Base-by-base conservation (phyloP, 345 rosid genomes). In the Ceriops decandra region DNA sequence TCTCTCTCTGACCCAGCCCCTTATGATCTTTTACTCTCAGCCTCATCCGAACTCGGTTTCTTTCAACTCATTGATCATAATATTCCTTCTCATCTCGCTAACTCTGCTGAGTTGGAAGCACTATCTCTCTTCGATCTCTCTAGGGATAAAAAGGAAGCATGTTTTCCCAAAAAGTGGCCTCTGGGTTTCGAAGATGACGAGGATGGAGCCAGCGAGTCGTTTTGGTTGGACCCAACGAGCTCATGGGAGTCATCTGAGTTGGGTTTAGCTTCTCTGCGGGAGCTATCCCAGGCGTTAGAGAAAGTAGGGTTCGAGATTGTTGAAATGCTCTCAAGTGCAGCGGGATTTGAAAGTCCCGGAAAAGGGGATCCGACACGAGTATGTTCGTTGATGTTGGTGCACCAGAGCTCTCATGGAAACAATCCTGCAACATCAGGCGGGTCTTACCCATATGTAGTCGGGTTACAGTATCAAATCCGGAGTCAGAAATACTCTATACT, bases 91-190 rank as follows among this genome's bases (percentile, higher is more conserved):
- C 75, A 73, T 49, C 88, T 89, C 69, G 90, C 92, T 59, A 52
- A 53, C 72, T 82, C 90, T 0, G 92, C 92, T 17, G 90, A 89
- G 81, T 66, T 82, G 5, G 87, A 86, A 6, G 65, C 88, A 2
- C 65, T 80, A 15, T 68, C 87, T 5, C 88, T 92, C 66, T 83
- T 86, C 28, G 73, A 83, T 4, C 89, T 89, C 57, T 58, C 57
- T 22, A 72, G 30, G 13, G 82, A 82, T 16, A 36, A 77, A 56
- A 89, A 79, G 7, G 77, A 80, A 70, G 60, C 86, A 4, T 63
- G 31, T n/a, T 86, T 92, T 51, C 96, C 90, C 0, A 78, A 68
- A 20, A 83, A 83, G 77, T 86, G 95, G 96, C 98, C 98, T 30
- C 62, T 86, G 11, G 98, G 98, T 5, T 86, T 79, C 68, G 92